Conservation (phyloP, 371 early-diverging fungal species). For the Apophysomyces sp. region DNA sequence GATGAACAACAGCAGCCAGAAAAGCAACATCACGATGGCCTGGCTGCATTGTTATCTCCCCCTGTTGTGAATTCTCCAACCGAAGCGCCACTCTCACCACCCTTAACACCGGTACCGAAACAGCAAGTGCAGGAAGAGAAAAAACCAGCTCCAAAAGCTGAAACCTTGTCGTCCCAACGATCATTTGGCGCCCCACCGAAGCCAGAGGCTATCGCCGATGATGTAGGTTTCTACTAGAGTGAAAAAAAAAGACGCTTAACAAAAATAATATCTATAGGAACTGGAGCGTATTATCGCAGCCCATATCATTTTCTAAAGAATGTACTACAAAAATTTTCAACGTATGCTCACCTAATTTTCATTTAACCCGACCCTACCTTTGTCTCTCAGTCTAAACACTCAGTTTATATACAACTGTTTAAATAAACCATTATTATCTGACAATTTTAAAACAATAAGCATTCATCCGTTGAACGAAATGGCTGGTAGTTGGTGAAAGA, state of each 20-base stretch:
- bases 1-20: slow-evolving; percentile 5
- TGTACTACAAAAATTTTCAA: neutral
- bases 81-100: slow-evolving; percentile 14
- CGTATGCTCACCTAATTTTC: neutral
- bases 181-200: neutral
- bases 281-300: slow-evolving; percentile 46
- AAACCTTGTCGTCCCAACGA: slow-evolving; percentile 2
- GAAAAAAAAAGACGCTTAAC: neutral
- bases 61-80: slow-evolving; percentile 7
- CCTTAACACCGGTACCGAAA: neutral
- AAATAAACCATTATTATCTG: neutral
- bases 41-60: slow-evolving; percentile 1
- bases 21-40: slow-evolving; percentile 3
- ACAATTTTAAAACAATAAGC: neutral
- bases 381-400: neutral
- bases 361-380: neutral
- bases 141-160: slow-evolving; percentile 18
- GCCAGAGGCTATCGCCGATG: slow-evolving; percentile 32
- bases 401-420: neutral
- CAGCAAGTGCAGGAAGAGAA: slow-evolving; percentile 6
- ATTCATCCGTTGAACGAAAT: neutral
- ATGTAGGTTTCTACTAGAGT: slow-evolving; percentile 18
- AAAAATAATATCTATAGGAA: slow-evolving; percentile 17
- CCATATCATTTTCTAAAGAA: slow-evolving; percentile 46
- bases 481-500: neutral